Percentiles rank a stretch among this genome's conserved stretches.
These are phyloP conservation scores for Monilinia vaccinii-corymbosi DNA, from an alignment of 2,329 filamentous ascomycete species.

Conservation along the genomic window DNA sequence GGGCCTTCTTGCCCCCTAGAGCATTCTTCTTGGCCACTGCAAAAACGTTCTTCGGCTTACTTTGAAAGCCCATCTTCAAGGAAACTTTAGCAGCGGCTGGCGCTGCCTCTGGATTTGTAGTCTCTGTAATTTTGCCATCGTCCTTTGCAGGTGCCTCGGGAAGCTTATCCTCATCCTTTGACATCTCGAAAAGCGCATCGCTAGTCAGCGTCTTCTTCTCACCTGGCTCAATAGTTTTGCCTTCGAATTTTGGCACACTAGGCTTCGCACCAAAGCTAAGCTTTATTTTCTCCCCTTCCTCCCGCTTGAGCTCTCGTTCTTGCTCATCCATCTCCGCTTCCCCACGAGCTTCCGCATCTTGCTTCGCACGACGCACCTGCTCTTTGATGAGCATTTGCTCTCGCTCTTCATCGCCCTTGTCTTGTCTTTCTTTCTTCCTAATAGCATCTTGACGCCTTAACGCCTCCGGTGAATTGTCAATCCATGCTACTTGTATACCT, in stretches of 20 bases:
- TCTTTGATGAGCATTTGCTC: conserved; percentile 76
- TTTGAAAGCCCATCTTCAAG: conserved; percentile 56
- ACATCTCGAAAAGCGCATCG: background rate
- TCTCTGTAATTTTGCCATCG: background rate
- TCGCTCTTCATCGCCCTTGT: conserved; percentile 82
- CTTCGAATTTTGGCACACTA: conserved; percentile 13
- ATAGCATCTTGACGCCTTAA: conserved; percentile 72
- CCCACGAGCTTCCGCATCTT: conserved; percentile 41
- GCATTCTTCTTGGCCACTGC: conserved; percentile 59
- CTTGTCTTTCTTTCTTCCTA: conserved; percentile 72
- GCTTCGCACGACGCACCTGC: conserved; percentile 71
- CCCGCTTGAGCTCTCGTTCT: conserved; percentile 44
- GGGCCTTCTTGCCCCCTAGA: conserved; percentile 53
- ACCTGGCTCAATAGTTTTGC: conserved; percentile 4
- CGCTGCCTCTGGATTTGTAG: background rate
- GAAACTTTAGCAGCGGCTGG: conserved; percentile 39
- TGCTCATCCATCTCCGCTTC: conserved; percentile 35
- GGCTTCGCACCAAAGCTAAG: conserved; percentile 50
- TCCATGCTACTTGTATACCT: conserved; percentile 78
- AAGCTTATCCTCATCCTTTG: background rate
- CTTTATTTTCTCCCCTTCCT: conserved; percentile 68
- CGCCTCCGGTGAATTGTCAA: conserved; percentile 84
- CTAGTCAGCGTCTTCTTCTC: background rate
- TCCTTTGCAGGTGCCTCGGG: background rate
- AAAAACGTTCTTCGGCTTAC: conserved; percentile 72